Percentiles rank a stretch among this genome's conserved stretches.
These are phyloP conservation scores for Pseudogymnoascus destructans DNA, from an alignment of 2,329 filamentous ascomycete genomes.

Conservation along the genomic window DNA sequence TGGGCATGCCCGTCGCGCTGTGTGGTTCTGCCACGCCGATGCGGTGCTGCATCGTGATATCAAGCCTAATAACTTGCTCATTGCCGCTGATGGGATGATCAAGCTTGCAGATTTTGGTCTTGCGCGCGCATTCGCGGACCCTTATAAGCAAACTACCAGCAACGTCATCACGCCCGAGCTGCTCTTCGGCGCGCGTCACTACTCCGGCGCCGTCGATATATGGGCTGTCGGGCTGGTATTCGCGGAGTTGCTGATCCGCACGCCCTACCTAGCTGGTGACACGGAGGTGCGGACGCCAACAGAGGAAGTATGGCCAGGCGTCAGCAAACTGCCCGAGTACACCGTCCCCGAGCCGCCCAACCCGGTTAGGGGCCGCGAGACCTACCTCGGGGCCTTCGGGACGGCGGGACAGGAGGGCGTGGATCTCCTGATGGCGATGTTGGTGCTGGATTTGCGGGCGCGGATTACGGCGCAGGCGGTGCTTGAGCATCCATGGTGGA, in stretches of 20 bases:
- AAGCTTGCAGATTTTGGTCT: slow-evolving; percentile 98
- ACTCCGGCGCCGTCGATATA: slow-evolving; percentile 80
- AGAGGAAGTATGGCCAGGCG: slow-evolving; percentile 92
- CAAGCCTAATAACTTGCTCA: slow-evolving; percentile 95
- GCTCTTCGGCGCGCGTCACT: slow-evolving; percentile 79
- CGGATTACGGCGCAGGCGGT: slow-evolving; percentile 66
- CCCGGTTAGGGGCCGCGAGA: slow-evolving; percentile 51
- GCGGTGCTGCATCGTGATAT: slow-evolving; percentile 93
- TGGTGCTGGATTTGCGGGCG: slow-evolving; percentile 75
- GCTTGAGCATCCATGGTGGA: slow-evolving; percentile 78
- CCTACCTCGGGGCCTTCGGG: slow-evolving; percentile 65
- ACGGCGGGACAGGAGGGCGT: slow-evolving; percentile 72
- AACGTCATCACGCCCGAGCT: slow-evolving; percentile 94
- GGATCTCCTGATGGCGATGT: slow-evolving; percentile 74
- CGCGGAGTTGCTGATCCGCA: slow-evolving; percentile 73
- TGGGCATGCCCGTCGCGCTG: slow-evolving; percentile 88
- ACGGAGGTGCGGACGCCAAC: slow-evolving; percentile 81
- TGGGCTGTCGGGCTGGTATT: slow-evolving; percentile 93
- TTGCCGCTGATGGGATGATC: slow-evolving; percentile 82
- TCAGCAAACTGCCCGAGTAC: slow-evolving; percentile 67
- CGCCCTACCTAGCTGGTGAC: slow-evolving; percentile 71
- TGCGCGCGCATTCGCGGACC: slow-evolving; percentile 78
- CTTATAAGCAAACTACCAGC: slow-evolving; percentile 76
- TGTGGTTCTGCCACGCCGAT: slow-evolving; percentile 96
- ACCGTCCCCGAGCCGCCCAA: slow-evolving; percentile 47